These are phyloP conservation scores for Macrolepiota albuminosa DNA, from an alignment of 768 basidiomycete genomes.

Conservation along the genomic window DNA sequence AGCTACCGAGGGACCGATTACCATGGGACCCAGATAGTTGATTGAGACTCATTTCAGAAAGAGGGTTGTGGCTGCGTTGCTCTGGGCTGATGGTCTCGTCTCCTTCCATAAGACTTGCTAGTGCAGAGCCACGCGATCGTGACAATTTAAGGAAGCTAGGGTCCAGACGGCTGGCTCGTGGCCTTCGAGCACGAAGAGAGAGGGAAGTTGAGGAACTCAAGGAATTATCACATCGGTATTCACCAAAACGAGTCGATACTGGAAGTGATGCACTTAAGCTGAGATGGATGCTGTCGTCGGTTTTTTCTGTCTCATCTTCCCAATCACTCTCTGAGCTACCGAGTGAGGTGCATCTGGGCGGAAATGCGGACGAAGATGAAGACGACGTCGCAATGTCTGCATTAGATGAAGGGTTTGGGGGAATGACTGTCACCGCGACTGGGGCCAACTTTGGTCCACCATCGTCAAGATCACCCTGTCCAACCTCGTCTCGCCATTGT, in stretches of 20 bases:
- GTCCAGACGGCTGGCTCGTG: constrained; percentile 66
- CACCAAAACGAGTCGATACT: constrained; percentile 23
- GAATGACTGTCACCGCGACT: constrained; percentile 36
- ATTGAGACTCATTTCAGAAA: constrained; percentile 71
- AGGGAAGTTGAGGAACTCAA: constrained; percentile 20
- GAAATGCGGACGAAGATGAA: constrained; percentile 24
- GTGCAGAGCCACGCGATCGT: constrained; percentile 37
- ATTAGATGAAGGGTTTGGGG: constrained; percentile 34
- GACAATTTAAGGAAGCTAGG: constrained; percentile 58
- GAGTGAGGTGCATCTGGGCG: constrained; percentile 41
- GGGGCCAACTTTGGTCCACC: constrained; percentile 31
- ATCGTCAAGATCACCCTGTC: constrained; percentile 78
- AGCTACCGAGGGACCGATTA: constrained; percentile 15
- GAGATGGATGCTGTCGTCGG: constrained; percentile 68
- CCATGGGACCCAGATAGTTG: constrained; percentile 28
- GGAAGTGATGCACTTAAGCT: constrained; percentile 44
- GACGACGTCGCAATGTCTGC: constrained; percentile 18
- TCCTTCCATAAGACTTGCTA: constrained; percentile 67
- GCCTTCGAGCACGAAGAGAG: constrained; percentile 32
- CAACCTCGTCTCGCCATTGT: constrained; percentile 84
- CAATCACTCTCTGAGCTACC: constrained; percentile 81
- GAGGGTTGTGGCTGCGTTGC: constrained; percentile 32
- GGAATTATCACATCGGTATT: constrained; percentile 14
- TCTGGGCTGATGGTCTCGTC: constrained; percentile 50
- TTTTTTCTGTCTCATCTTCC: constrained; percentile 72